These are phyloP conservation scores for Liriodendron chinense DNA, from an alignment of 164 flowering plant genomes.

Conservation along the genomic window DNA sequence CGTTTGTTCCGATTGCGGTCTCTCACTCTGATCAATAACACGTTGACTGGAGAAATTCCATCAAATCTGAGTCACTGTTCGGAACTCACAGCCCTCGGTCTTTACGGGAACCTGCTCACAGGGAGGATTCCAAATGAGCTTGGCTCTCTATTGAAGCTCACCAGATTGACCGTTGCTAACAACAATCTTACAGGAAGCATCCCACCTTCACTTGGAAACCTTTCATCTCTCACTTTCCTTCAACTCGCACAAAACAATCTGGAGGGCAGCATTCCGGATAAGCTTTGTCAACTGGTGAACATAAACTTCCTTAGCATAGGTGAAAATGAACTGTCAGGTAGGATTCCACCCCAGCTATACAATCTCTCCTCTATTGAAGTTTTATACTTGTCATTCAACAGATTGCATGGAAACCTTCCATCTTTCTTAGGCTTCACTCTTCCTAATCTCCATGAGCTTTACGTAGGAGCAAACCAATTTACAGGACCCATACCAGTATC, in stretches of 20 bases:
- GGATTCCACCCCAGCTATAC: background rate
- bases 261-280: background rate
- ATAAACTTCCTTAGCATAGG: background rate
- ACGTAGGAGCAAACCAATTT: constrained; percentile 26
- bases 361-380: background rate
- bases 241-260: background rate
- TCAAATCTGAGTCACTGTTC: constrained; percentile 8
- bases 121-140: too few species aligned
- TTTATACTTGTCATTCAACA: background rate
- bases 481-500: constrained; percentile 47
- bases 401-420: constrained; percentile 25
- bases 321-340: background rate
- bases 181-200: constrained; percentile 1
- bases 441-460: constrained; percentile 31
- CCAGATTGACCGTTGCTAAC: background rate
- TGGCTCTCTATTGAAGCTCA: background rate
- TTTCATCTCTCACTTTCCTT: background rate
- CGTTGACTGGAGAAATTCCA: constrained; percentile 12
- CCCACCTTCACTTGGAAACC: background rate
- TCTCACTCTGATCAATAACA: background rate
- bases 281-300: background rate
- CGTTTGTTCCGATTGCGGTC: constrained; percentile 4
- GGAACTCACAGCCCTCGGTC: background rate
- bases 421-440: constrained; percentile 20
- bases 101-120: background rate